Evolutionary conservation across 1,284 basidiomycete genomes (phyloP).

Genomic region (Ceratobasidium sp.): DNA sequence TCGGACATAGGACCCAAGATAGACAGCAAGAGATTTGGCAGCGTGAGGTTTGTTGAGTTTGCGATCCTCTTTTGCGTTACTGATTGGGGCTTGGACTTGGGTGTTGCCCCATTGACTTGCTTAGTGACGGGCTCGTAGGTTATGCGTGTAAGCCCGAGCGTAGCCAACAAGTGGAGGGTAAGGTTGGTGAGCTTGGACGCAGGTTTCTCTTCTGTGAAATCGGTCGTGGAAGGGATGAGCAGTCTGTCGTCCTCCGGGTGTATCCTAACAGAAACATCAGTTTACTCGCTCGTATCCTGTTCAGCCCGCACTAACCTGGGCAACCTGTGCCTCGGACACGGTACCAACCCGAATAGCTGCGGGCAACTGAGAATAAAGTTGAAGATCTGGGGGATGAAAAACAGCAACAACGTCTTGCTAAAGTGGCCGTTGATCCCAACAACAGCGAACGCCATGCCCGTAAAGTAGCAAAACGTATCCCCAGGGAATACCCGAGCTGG

Average conservation of each 20-base stretch:
- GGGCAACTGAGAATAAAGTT: constrained; percentile 96
- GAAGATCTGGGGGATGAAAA: constrained; percentile 98
- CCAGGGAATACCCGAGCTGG: constrained; percentile 95
- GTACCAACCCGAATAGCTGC: constrained; percentile 93
- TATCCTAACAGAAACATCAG: constrained; percentile 62
- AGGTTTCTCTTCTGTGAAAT: constrained; percentile 59
- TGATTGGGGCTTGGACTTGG: background rate
- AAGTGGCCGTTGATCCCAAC: constrained; percentile 97
- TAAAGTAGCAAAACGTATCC: constrained; percentile 97
- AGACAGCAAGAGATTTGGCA: constrained; percentile 85
- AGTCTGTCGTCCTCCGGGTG: constrained; percentile 71
- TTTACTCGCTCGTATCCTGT: constrained; percentile 14
- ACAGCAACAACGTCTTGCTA: constrained; percentile 94
- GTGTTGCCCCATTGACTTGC: constrained; percentile 12
- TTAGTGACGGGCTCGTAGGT: constrained; percentile 63
- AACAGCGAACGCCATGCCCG: constrained; percentile 97
- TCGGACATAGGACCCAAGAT: constrained; percentile 84
- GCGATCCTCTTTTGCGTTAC: constrained; percentile 37
- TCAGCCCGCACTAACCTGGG: constrained; percentile 69
- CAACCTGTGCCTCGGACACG: constrained; percentile 92
- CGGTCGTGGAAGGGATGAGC: constrained; percentile 76
- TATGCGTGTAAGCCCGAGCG: constrained; percentile 74
- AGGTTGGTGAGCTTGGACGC: constrained; percentile 64
- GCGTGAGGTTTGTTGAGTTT: constrained; percentile 83
- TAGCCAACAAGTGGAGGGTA: constrained; percentile 67